phyloP scores from a whole-genome alignment of 257 asterid genomes.

The Haberlea rhodopensis region DNA sequence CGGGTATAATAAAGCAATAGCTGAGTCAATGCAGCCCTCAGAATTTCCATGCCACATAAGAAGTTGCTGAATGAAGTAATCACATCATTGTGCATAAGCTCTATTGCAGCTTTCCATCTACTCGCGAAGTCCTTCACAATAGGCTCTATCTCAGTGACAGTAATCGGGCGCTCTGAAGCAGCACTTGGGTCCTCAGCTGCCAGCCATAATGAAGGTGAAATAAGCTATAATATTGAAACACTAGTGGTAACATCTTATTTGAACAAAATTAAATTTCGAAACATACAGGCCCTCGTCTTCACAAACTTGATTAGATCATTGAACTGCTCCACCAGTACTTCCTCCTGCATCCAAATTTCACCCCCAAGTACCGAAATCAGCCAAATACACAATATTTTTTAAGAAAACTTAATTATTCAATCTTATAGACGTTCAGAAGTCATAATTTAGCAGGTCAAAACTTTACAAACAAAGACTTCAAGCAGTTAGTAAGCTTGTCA shows the following conservation, averaged over 20 bases:
- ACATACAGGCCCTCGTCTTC: conserved; percentile 85
- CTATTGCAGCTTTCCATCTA: conserved; percentile 95
- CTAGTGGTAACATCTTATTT: background rate
- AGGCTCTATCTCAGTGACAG: conserved; percentile 77
- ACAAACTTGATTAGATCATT: conserved; percentile 84
- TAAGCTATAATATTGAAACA: conserved; percentile 2
- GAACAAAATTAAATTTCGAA: background rate
- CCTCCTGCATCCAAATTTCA: conserved; percentile 63
- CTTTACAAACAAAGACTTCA: conserved; percentile 11
- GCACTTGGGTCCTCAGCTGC: conserved; percentile 75
- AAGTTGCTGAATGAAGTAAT: conserved; percentile 93
- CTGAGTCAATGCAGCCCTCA: conserved; percentile 94
- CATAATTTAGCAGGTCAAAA: background rate
- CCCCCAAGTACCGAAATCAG: conserved; percentile 15
- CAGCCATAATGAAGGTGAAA: conserved; percentile 24
- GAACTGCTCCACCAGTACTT: conserved; percentile 83
- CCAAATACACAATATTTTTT: background rate
- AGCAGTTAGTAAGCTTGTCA: conserved; percentile 14
- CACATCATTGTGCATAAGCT: conserved; percentile 93
- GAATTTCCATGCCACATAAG: conserved; percentile 91
- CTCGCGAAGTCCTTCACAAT: conserved; percentile 87
- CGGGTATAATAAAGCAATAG: conserved; percentile 88
- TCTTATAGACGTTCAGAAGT: background rate
- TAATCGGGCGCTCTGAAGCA: conserved; percentile 60
- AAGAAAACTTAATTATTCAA: background rate